Evolutionary conservation across 441 rosid species (phyloP).

Genomic region (Populus tomentosa): DNA sequence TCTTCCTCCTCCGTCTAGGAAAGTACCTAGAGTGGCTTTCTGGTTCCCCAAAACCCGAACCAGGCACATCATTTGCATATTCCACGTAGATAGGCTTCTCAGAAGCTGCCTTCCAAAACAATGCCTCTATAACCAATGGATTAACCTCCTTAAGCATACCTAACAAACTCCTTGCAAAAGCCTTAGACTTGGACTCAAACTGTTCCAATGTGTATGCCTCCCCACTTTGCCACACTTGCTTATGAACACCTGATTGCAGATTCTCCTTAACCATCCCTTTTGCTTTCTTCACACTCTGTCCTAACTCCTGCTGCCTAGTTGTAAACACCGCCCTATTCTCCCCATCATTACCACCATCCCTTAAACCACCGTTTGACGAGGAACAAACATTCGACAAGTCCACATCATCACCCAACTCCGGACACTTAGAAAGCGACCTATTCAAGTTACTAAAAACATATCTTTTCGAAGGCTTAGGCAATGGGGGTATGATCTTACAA

Average conservation of each 20-base stretch:
- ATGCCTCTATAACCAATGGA: conserved; percentile 68
- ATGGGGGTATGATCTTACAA: conserved; percentile 94
- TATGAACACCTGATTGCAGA: conserved; percentile 50
- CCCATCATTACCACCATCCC: conserved; percentile 28
- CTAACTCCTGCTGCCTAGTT: conserved; percentile 82
- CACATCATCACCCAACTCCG: conserved; percentile 55
- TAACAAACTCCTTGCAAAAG: conserved; percentile 60
- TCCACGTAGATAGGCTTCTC: conserved; percentile 88
- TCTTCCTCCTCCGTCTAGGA: conserved; percentile 66
- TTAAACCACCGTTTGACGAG: conserved; percentile 15
- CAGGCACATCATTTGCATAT: conserved; percentile 99
- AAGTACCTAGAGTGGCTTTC: conserved; percentile 63
- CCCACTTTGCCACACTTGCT: conserved; percentile 99
- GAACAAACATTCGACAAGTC: conserved; percentile 29
- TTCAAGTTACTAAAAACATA: conserved; percentile 77
- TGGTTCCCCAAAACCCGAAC: conserved; percentile 91
- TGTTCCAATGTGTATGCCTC: conserved; percentile 89
- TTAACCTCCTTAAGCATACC: conserved; percentile 66
- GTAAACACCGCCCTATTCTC: conserved; percentile 83
- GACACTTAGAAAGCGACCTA: conserved; percentile 74
- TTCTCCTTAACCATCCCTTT: conserved; percentile 46
- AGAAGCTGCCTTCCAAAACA: conserved; percentile 87
- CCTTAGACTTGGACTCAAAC: conserved; percentile 83
- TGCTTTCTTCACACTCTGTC: conserved; percentile 19
- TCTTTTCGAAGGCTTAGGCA: conserved; percentile 86